Percentiles rank a stretch among this genome's conserved stretches.
These are phyloP conservation scores for Pueraria montana DNA, from an alignment of 306 rosid species.

Conservation along the genomic window DNA sequence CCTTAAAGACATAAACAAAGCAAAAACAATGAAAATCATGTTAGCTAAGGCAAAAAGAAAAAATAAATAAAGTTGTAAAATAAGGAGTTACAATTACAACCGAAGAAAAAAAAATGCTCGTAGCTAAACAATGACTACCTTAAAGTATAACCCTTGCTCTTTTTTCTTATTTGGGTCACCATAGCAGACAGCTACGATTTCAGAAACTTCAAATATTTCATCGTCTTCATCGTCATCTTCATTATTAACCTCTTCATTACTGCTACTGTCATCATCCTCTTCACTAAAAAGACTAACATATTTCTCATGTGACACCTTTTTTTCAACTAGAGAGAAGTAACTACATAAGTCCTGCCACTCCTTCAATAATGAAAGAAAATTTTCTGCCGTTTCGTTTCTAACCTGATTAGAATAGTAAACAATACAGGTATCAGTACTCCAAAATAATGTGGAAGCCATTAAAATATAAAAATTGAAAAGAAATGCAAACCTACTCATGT, in stretches of 20 bases:
- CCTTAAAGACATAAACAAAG: slow-evolving; percentile 50
- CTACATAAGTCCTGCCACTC: slow-evolving; percentile 77
- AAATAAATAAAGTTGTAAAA: not conserved
- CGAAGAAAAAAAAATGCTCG: not conserved
- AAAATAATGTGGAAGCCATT: too few species aligned
- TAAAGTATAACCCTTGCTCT: slow-evolving; percentile 62
- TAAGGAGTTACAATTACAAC: too few species aligned
- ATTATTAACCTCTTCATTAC: not conserved
- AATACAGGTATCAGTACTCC: not conserved
- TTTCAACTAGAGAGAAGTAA: slow-evolving; percentile 55
- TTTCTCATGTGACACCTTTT: slow-evolving; percentile 53
- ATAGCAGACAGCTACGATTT: slow-evolving; percentile 58
- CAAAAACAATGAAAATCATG: not conserved
- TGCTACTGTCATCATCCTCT: slow-evolving; percentile 44
- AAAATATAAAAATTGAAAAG: not conserved
- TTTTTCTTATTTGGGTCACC: slow-evolving; percentile 64
- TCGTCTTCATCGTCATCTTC: not conserved
- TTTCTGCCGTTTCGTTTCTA: slow-evolving; percentile 81
- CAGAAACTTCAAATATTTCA: slow-evolving; percentile 75
- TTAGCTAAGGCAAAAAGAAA: not conserved
- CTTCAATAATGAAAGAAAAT: slow-evolving; percentile 64
- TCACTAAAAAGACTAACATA: slow-evolving; percentile 52
- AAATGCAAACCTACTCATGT: not conserved
- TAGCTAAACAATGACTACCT: slow-evolving; percentile 52
- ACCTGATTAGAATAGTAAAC: slow-evolving; percentile 59